phyloP scores from a whole-genome alignment of 1,139 yeast genomes.

The Geotrichum citri-aurantii region DNA sequence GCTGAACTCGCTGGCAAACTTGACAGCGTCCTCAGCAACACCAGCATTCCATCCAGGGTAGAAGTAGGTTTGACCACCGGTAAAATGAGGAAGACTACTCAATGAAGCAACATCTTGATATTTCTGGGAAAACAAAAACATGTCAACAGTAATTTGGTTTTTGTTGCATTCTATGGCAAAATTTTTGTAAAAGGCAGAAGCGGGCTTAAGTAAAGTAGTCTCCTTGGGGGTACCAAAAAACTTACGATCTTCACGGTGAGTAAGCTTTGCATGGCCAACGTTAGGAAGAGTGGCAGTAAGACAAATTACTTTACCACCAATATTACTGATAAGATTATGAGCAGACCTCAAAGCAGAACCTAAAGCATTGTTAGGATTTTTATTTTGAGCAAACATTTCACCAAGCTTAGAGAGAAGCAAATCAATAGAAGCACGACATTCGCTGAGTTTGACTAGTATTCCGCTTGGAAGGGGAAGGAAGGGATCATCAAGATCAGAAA shows the following conservation, averaged over 20 bases:
- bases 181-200: slow-evolving; percentile 81
- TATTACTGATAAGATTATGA: slow-evolving; percentile 64
- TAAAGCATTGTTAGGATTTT: slow-evolving; percentile 67
- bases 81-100: slow-evolving; percentile 81
- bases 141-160: slow-evolving; percentile 82
- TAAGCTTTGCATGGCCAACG: slow-evolving; percentile 75
- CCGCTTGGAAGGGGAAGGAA: slow-evolving; percentile 86
- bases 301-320: slow-evolving; percentile 86
- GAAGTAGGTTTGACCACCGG: slow-evolving; percentile 95
- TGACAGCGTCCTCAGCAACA: slow-evolving; percentile 74
- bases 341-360: slow-evolving; percentile 93
- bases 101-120: slow-evolving; percentile 95
- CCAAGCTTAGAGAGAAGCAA: slow-evolving; percentile 64
- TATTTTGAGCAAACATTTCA: slow-evolving; percentile 62
- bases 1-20: slow-evolving; percentile 79
- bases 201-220: slow-evolving; percentile 68
- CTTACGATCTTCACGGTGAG: slow-evolving; percentile 70
- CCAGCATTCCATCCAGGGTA: slow-evolving; percentile 92
- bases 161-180: slow-evolving; percentile 96
- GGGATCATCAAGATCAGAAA: slow-evolving; percentile 86
- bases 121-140: slow-evolving; percentile 76
- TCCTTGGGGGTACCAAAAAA: slow-evolving; percentile 83
- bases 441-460: slow-evolving; percentile 67
- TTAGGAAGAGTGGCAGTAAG: slow-evolving; percentile 79
- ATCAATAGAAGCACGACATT: slow-evolving; percentile 71